These are phyloP conservation scores for Rubia balearica DNA, from an alignment of 305 asterid genomes.

Conservation along the genomic window DNA sequence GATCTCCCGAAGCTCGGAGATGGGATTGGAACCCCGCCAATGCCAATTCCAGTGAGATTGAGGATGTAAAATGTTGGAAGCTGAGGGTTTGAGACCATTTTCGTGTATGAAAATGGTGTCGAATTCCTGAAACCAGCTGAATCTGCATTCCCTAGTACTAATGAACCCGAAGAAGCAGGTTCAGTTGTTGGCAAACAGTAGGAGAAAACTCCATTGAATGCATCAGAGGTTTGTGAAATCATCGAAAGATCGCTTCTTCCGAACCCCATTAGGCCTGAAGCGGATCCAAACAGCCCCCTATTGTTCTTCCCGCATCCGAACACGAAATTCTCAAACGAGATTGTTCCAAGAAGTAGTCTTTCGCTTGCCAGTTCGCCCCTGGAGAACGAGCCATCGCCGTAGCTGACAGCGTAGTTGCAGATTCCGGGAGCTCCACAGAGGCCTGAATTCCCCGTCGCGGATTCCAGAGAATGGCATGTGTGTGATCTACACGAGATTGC, in stretches of 20 bases:
- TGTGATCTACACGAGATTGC: constrained; percentile 51
- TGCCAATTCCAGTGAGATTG: constrained; percentile 52
- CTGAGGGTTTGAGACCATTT: constrained; percentile 49
- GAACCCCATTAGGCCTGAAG: constrained; percentile 81
- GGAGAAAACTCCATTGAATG: constrained; percentile 66
- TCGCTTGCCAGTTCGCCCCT: constrained; percentile 62
- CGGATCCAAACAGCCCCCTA: constrained; percentile 68
- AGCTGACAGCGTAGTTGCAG: constrained; percentile 55
- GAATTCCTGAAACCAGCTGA: constrained; percentile 40
- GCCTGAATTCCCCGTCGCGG: constrained; percentile 49
- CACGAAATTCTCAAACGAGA: constrained; percentile 35
- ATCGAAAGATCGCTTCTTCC: constrained; percentile 73
- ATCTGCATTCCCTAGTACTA: constrained; percentile 44
- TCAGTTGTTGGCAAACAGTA: constrained; percentile 68
- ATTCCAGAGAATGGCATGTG: constrained; percentile 47
- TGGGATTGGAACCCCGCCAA: constrained; percentile 49
- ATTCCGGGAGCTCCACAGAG: constrained; percentile 34
- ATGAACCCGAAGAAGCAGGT: constrained; percentile 49
- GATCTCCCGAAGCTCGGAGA: constrained; percentile 34
- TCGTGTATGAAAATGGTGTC: constrained; percentile 55
- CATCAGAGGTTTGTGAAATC: constrained; percentile 48
- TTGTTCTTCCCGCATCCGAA: constrained; percentile 75
- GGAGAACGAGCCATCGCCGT: constrained; percentile 85
- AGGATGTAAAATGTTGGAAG: constrained; percentile 53
- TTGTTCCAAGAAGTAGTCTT: constrained; percentile 40